A percentile compares a stretch with the other conserved stretches of the same genome.
These are phyloP conservation scores for Cordia subcordata DNA, from an alignment of 257 asterid species.

Conservation along the genomic window DNA sequence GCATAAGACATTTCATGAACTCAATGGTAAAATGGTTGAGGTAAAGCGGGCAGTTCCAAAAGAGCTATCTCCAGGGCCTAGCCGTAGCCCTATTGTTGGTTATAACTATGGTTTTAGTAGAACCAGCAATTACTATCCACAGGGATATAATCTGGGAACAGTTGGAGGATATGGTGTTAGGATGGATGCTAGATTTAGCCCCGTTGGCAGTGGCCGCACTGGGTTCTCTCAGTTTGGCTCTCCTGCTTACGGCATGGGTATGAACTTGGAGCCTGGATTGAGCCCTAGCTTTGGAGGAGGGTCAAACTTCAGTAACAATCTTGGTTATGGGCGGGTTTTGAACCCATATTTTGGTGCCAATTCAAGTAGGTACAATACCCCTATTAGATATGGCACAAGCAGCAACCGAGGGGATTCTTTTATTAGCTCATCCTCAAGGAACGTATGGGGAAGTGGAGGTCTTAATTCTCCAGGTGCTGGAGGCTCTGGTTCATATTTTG, in stretches of 20 bases:
- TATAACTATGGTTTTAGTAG: constrained; percentile 56
- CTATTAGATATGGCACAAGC: constrained; percentile 61
- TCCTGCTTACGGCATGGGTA: constrained; percentile 55
- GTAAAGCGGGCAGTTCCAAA: constrained; percentile 82
- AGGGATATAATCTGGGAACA: constrained; percentile 49
- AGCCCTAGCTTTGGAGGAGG: constrained; percentile 52
- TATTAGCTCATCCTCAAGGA: constrained; percentile 45
- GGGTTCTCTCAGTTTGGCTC: constrained; percentile 53
- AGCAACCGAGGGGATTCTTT: constrained; percentile 51
- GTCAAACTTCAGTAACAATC: constrained; percentile 52
- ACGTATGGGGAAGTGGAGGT: constrained; percentile 65
- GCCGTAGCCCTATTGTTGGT: constrained; percentile 48
- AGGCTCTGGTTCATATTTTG: constrained; percentile 50
- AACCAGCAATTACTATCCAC: constrained; percentile 49
- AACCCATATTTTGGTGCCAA: constrained; percentile 52
- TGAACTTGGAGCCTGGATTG: constrained; percentile 62
- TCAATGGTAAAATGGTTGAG: constrained; percentile 77
- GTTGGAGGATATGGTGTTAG: constrained; percentile 61
- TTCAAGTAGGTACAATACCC: constrained; percentile 55
- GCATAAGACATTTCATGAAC: constrained; percentile 72
- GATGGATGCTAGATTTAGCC: constrained; percentile 65
- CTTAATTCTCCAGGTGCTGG: constrained; percentile 47
- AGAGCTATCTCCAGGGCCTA: constrained; percentile 67
- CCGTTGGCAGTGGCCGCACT: constrained; percentile 48
- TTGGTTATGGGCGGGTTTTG: constrained; percentile 56